These are phyloP conservation scores for Venturiaceae sp. DNA, from an alignment of 2,329 filamentous ascomycete genomes.

Conservation along the genomic window DNA sequence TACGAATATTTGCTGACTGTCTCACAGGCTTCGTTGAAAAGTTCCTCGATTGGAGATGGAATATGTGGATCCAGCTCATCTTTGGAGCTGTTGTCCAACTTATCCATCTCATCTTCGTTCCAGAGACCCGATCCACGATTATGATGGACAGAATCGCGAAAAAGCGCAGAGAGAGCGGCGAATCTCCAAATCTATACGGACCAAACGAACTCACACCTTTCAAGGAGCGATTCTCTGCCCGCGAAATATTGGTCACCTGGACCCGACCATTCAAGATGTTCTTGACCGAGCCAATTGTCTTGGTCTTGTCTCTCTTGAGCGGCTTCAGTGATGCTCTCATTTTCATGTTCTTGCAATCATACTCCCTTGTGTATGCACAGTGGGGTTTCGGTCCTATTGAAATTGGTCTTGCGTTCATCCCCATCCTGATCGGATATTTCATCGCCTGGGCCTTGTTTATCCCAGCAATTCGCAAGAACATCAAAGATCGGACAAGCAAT, in stretches of 20 bases:
- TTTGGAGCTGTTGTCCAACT: conserved; percentile 63
- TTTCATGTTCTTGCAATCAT: conserved; percentile 71
- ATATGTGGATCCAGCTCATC: conserved; percentile 80
- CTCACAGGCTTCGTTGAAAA: conserved; percentile 63
- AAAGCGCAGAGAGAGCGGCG: conserved; percentile 54
- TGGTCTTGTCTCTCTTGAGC: conserved; percentile 59
- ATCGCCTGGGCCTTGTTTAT: conserved; percentile 54
- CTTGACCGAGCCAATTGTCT: conserved; percentile 64
- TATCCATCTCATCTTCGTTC: conserved; percentile 59
- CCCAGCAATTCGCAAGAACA: conserved; percentile 27
- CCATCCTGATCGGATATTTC: conserved; percentile 59
- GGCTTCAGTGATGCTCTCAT: conserved; percentile 71
- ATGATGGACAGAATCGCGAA: conserved; percentile 75
- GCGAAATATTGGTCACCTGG: conserved; percentile 38
- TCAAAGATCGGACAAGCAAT: conserved; percentile 27
- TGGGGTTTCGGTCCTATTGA: conserved; percentile 52
- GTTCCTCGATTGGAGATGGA: conserved; percentile 52
- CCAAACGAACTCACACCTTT: conserved; percentile 54
- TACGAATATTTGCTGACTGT: neutral
- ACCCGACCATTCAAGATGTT: conserved; percentile 65
- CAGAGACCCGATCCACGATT: conserved; percentile 67
- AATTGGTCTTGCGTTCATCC: conserved; percentile 54
- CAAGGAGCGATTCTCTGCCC: conserved; percentile 26
- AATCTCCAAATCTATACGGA: conserved; percentile 56
- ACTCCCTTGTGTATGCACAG: conserved; percentile 56